A percentile compares a stretch with the other conserved stretches of the same genome.
Conservation (phyloP, 805 yeast species). For the Yamadazyma phyllophila region DNA sequence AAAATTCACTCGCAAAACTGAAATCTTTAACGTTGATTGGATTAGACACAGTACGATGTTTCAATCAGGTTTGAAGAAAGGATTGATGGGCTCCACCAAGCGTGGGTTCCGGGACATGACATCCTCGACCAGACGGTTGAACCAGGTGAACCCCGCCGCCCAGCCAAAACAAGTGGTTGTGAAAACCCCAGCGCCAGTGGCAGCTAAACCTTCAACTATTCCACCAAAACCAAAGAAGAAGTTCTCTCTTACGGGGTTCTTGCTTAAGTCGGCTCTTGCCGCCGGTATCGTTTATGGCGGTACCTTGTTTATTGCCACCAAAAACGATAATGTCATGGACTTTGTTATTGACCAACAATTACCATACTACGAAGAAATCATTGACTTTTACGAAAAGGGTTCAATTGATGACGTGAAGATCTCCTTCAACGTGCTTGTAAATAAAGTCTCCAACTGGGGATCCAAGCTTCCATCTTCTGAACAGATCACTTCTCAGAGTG, state of each 20-base stretch:
- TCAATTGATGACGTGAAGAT: constrained; percentile 30
- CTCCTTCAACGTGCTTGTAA: constrained; percentile 16
- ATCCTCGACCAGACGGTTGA: background rate
- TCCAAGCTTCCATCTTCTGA: constrained; percentile 31
- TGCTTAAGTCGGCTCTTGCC: constrained; percentile 28
- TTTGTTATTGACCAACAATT: constrained; percentile 42
- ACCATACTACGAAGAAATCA: constrained; percentile 41
- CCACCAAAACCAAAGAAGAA: constrained; percentile 18
- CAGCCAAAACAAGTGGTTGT: background rate
- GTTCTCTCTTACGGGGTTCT: constrained; percentile 29
- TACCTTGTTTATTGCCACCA: constrained; percentile 40
- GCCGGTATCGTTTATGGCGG: constrained; percentile 36
- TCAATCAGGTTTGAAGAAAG: background rate
- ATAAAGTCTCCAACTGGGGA: constrained; percentile 16
- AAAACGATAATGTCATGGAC: constrained; percentile 43
- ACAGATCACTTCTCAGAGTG: constrained; percentile 33
- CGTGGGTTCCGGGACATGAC: background rate
- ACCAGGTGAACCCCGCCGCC: background rate
- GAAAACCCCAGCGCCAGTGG: background rate
- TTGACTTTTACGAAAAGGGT: constrained; percentile 38
- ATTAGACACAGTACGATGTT: constrained; percentile 1
- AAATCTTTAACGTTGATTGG: constrained; percentile 7
- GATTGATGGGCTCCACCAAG: background rate
- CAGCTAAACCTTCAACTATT: too few relatives aligned
- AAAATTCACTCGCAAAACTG: background rate